Evolutionary conservation across 768 basidiomycete genomes (phyloP), one percentile per base, ranked within the genome.

Genomic region (Phallus indusiatus): DNA sequence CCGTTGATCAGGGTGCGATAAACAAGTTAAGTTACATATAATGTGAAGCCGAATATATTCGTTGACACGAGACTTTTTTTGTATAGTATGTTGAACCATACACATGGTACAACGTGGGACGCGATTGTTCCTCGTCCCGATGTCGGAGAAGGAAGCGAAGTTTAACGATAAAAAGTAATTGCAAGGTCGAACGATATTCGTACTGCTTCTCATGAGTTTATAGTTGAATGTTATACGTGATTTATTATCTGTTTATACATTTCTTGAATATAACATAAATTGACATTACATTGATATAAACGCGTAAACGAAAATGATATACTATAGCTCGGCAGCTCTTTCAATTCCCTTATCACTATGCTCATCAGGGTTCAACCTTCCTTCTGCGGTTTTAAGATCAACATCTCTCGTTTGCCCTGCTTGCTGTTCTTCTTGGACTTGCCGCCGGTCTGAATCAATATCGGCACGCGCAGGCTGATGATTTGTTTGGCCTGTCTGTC

Each of bases 1-100:
- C 75, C 4, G 76, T 76, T 17, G 64, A 64, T 53, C 58, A 56
- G 33, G 64, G 51, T 10, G 64, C 64, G 24, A 64, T 65, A 12
- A 50, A 47, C 11, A 65, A 65, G 64, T 65, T 28, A 10, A 42
- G 42, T 10, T 12, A 42, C 12, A 3, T 12, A 42, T 42, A 28
- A 2, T 42, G 14, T n/a, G 42, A 42, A 42, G 42, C 2, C 9
- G 14, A 42, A 42, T 14, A 42, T 12, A 42, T 42, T n/a, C 12
- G 12, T 42, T 42, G 42, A 42, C 42, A 42, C n/a, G 42, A 42
- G n/a, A n/a, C 28, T 28, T 34, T 4, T 34, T 4, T 11, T 12
- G 11, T 3, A 34, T 20, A 51, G 50, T 34, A 51, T 51, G 50
- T 34, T 51, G 21, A 34, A 16, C 21, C 50, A 51, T 8, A 51